Percentiles rank a stretch among this genome's conserved stretches.
These are phyloP conservation scores for Globisporangium splendens DNA, from an alignment of 352 stramenopile species.

Conservation along the genomic window DNA sequence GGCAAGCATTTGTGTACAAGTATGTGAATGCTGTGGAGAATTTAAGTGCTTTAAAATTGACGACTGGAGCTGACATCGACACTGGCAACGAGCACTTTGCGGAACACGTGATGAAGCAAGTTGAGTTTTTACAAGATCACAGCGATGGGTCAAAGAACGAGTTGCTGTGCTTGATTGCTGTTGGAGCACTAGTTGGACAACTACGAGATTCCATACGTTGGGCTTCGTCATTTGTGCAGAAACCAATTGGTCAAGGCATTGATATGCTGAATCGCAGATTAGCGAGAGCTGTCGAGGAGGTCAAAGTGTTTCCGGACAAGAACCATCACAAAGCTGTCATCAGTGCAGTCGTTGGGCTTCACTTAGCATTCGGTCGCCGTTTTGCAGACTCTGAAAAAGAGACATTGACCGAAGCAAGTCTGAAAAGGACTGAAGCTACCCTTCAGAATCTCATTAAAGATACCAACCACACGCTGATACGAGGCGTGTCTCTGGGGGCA, in stretches of 20 bases:
- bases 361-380: conserved; percentile 30
- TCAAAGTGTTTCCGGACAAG: conserved; percentile 30
- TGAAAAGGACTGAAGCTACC: conserved; percentile 23
- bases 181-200: conserved; percentile 32
- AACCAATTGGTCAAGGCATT: conserved; percentile 20
- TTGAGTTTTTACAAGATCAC: conserved; percentile 11
- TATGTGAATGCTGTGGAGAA: conserved; percentile 33
- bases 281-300: conserved; percentile 29
- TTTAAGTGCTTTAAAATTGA: conserved; percentile 37
- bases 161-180: conserved; percentile 19
- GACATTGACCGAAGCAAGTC: conserved; percentile 11
- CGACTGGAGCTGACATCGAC: conserved; percentile 34
- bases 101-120: conserved; percentile 20
- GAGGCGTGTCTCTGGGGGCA: conserved; percentile 19
- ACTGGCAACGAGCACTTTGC: conserved; percentile 36
- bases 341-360: conserved; percentile 25
- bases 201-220: conserved; percentile 38
- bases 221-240: conserved; percentile 23
- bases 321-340: conserved; percentile 16
- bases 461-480: conserved; percentile 17
- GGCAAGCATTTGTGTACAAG: conserved; percentile 40
- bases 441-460: conserved; percentile 19
- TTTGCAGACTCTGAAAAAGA: conserved; percentile 21
- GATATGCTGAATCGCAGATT: conserved; percentile 21
- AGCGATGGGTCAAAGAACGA: conserved; percentile 16